Base-by-base conservation (phyloP, 345 rosid species). In the Garcia nutans region DNA sequence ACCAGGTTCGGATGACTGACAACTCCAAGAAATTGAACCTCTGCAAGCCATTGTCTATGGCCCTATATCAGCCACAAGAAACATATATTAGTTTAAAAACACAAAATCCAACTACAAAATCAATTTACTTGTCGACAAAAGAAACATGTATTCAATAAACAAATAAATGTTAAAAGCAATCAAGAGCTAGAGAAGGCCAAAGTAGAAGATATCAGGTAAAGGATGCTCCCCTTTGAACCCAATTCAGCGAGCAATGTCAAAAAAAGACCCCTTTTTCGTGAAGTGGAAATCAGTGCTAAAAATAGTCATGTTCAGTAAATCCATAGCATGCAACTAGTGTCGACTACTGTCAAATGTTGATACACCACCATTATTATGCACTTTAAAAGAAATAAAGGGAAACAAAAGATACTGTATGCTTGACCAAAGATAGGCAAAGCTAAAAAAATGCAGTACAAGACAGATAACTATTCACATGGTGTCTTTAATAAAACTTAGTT, bases 1-100 rank as follows among this genome's bases (percentile, higher is more conserved):
- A 96, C 99, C 8, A 93, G 79, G 86, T 96, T 96, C 0, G 97
- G 97, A 63, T 96, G 99, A 76, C 75, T 83, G 78, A 96, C 92
- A 8, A 91, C 87, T 0, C 97, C 91, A 42, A 96, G 96, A 73
- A 90, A 88, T 73, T 88, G 92, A 82, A 96, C 97, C 86, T 96
- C 99, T 7, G 93, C 89, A 65, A 93, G 85, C 93, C 93, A 96
- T 83, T 96, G 84, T 84, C 93, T 96, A 69, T 90, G 94, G 49
- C 99, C 99, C 99, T 96, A 58, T 28, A 56, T 26, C 54, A 74
- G 77, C 33, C 62, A 77, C 26, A 31, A 73, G 72, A 75, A 79
- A 49, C 71, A 26, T 3, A 37, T 26, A 62, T 12, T 31, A 72
- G 66, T 41, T 23, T 20, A 54, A 17, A 20, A 37, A 28, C 45